Percentiles rank a stretch among this genome's conserved stretches.
Conservation (phyloP, 2,329 filamentous ascomycete genomes). For the Aspergillus unguis region DNA sequence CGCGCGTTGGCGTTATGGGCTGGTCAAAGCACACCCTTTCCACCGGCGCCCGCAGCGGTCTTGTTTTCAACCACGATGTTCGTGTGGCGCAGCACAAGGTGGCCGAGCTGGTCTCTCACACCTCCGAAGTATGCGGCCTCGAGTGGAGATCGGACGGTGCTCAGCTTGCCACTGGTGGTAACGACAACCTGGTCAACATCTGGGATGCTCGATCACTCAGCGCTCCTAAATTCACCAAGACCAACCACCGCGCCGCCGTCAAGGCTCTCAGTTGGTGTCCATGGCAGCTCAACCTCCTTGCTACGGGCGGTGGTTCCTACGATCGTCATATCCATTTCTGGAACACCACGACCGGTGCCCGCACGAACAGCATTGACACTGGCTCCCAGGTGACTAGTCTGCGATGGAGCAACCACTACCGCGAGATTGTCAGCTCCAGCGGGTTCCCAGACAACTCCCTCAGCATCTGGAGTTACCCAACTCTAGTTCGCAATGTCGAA, state of each 20-base stretch:
- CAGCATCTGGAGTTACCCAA: constrained; percentile 98
- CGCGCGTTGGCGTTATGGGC: constrained; percentile 94
- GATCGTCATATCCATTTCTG: constrained; percentile 99
- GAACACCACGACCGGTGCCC: constrained; percentile 96
- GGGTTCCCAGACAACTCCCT: constrained; percentile 99
- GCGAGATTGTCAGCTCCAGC: constrained; percentile 95
- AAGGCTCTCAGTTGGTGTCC: constrained; percentile 99
- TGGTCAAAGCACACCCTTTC: constrained; percentile 99
- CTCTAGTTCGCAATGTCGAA: constrained; percentile 93
- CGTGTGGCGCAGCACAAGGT: constrained; percentile 97
- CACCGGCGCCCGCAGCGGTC: constrained; percentile 87
- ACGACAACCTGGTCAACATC: constrained; percentile 98
- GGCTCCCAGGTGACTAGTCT: constrained; percentile 96
- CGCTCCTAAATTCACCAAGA: constrained; percentile 98
- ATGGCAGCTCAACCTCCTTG: constrained; percentile 96
- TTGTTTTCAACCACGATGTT: constrained; percentile 98
- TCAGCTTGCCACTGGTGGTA: constrained; percentile 94
- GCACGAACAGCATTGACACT: constrained; percentile 98
- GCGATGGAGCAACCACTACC: constrained; percentile 94
- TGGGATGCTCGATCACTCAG: constrained; percentile 94
- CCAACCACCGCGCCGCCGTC: constrained; percentile 97
- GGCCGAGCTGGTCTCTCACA: constrained; percentile 94
- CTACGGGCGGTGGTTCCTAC: constrained; percentile 92
- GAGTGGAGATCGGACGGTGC: constrained; percentile 97
- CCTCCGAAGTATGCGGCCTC: constrained; percentile 94